Conservation (phyloP, 1,139 yeast species). For the Saccharomyces hybrid region DNA sequence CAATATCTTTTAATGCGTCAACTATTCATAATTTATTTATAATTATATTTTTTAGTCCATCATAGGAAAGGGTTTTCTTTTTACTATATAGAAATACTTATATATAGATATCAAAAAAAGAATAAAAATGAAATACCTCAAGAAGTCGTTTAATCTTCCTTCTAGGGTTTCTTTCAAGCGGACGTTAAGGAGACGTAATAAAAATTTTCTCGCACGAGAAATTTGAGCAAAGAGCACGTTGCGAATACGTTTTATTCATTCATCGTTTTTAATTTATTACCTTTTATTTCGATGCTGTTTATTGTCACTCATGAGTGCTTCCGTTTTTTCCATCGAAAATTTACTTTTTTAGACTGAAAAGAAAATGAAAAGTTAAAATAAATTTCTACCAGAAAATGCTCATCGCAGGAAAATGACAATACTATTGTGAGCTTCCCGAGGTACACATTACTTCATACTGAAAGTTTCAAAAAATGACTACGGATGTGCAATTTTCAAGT, state of each 20-base stretch:
- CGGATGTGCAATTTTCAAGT: not conserved
- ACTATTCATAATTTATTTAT: not conserved
- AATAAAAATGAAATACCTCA: conserved; percentile 1
- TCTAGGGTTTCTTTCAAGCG: not conserved
- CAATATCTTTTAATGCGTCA: not conserved
- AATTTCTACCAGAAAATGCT: not conserved
- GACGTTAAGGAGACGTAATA: not conserved
- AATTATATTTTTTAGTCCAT: not conserved
- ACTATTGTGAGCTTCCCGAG: not conserved
- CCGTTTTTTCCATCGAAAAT: not conserved
- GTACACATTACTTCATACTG: not conserved
- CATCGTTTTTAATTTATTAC: no score
- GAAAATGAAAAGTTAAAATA: not conserved
- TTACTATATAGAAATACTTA: conserved; percentile 7
- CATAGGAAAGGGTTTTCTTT: conserved; percentile 1
- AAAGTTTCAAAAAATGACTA: not conserved
- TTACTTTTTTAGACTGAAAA: not conserved
- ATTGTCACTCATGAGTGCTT: not conserved
- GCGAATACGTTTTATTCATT: not conserved
- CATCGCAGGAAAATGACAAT: not conserved
- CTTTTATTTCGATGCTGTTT: not conserved
- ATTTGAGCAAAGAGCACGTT: not conserved
- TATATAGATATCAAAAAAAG: conserved; percentile 6
- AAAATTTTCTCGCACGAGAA: not conserved
- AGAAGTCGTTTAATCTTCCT: not conserved